A percentile compares a stretch with the other conserved stretches of the same genome.
These are phyloP conservation scores for Anisodus tanguticus DNA, from an alignment of 257 asterid genomes.

Conservation along the genomic window DNA sequence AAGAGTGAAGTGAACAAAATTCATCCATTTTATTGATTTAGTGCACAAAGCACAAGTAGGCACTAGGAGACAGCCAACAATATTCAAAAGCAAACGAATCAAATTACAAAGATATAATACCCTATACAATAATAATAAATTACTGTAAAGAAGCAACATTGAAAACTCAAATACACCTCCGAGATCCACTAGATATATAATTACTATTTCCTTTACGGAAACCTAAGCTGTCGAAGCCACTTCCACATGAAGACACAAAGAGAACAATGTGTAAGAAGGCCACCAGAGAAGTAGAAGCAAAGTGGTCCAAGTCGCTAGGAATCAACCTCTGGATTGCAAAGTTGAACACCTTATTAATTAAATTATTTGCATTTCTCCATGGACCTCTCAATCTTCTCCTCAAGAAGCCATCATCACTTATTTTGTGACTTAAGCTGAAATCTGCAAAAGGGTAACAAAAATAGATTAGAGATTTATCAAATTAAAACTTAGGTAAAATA, in stretches of 20 bases:
- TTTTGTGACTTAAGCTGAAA: slow-evolving; percentile 35
- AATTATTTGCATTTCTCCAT: slow-evolving; percentile 25
- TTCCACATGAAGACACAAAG: slow-evolving; percentile 34
- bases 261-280: slow-evolving; percentile 37
- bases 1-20: slow-evolving; percentile 23
- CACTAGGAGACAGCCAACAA: slow-evolving; percentile 31
- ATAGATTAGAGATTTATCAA: not conserved
- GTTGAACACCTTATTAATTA: slow-evolving; percentile 47
- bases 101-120: slow-evolving; percentile 38
- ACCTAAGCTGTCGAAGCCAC: slow-evolving; percentile 35
- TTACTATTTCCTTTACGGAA: slow-evolving; percentile 30
- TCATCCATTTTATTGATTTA: slow-evolving; percentile 30
- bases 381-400: slow-evolving; percentile 27
- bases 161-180: not conserved
- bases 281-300: slow-evolving; percentile 39
- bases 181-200: slow-evolving; percentile 24
- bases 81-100: slow-evolving; percentile 41
- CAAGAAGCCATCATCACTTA: slow-evolving; percentile 41
- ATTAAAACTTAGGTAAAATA: not conserved
- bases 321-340: slow-evolving; percentile 31
- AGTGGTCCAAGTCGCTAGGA: slow-evolving; percentile 41
- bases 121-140: slow-evolving; percentile 23
- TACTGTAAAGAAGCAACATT: slow-evolving; percentile 27
- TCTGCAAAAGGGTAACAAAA: slow-evolving; percentile 37
- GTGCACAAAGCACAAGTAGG: slow-evolving; percentile 23